A percentile compares a stretch with the other conserved stretches of the same genome.
phyloP scores from a whole-genome alignment of 202 grass and related monocot genomes.

The Brachypodium distachyon region DNA sequence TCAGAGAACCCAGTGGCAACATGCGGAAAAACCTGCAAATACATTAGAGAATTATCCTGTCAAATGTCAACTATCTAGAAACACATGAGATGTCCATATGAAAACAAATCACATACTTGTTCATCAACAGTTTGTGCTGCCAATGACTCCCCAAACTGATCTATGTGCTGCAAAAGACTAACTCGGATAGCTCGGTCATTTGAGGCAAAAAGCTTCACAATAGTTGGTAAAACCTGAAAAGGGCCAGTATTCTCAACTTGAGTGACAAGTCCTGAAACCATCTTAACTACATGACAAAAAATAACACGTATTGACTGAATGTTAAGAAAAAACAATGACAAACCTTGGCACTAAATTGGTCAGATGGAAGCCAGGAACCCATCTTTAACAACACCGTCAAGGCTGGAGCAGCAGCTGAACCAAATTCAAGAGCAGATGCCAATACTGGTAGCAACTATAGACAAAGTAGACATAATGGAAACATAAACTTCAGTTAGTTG shows the following conservation, averaged over 20 bases:
- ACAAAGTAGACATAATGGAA: slow-evolving; percentile 21
- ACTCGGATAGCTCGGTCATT: slow-evolving; percentile 96
- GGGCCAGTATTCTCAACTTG: background rate
- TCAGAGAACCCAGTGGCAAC: slow-evolving; percentile 93
- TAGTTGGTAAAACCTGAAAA: slow-evolving; percentile 88
- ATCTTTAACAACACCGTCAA: slow-evolving; percentile 96
- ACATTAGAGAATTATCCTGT: slow-evolving; percentile 25
- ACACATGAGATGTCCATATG: background rate
- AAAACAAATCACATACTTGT: slow-evolving; percentile 53
- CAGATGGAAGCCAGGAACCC: slow-evolving; percentile 90
- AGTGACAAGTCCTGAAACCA: background rate
- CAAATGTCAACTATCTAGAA: slow-evolving; percentile 9
- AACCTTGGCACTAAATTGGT: slow-evolving; percentile 92
- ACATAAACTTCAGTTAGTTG: background rate
- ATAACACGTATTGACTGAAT: background rate
- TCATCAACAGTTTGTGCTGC: slow-evolving; percentile 94
- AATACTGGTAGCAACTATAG: slow-evolving; percentile 84
- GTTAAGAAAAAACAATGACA: slow-evolving; percentile 6
- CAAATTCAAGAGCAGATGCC: slow-evolving; percentile 94
- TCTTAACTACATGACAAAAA: background rate
- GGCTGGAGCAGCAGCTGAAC: slow-evolving; percentile 93
- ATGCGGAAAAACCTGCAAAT: slow-evolving; percentile 86
- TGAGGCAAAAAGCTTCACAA: slow-evolving; percentile 98
- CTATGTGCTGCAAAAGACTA: slow-evolving; percentile 95
- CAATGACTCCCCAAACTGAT: slow-evolving; percentile 96